Base-by-base conservation (phyloP, 257 asterid genomes). In the Solanum bukasovii region DNA sequence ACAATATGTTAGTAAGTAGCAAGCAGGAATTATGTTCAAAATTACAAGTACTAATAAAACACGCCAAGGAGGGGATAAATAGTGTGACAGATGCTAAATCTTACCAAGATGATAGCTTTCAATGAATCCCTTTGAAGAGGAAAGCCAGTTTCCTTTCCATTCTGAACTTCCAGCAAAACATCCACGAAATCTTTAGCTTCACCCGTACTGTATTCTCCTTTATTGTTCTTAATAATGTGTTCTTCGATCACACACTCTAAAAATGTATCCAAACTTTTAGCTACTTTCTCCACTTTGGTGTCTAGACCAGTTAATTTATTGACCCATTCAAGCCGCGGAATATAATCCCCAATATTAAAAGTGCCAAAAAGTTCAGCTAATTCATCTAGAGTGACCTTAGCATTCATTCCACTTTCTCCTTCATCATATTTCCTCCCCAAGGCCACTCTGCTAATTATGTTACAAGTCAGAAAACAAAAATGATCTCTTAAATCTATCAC, bases 311-410 rank as follows among this genome's bases (percentile, higher is more conserved):
- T 88, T 2, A 93, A 4, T 1, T 34, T 29, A 79, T 90, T 59
- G 25, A 92, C 46, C 92, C 93, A 93, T 12, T 61, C 74, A 81
- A 93, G 90, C 90, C 91, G 89, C 0, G 96, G 94, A 20, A 94
- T 44, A 52, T 86, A 91, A 34, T 91, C 93, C 29, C 91, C 93
- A 0, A 92, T n/a, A 37, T 42, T 44, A 13, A 42, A 56, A 27
- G 38, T 52, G 0, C 93, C 95, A 2, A 92, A 5, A 61, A 92
- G 27, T 63, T 40, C 81, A 5, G 6, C 6, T 25, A 90, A 14
- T 13, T 89, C 89, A 25, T 25, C 68, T 9, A 94, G 56, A 7
- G 86, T 63, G 27, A 6, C 23, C 85, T 88, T 38, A 65, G 88
- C 83, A 70, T 75, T 88, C 77, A 82, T 90, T 5, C 94, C 93